Evolutionary conservation across 345 rosid species (phyloP).

Genomic region (Durio zibethinus): DNA sequence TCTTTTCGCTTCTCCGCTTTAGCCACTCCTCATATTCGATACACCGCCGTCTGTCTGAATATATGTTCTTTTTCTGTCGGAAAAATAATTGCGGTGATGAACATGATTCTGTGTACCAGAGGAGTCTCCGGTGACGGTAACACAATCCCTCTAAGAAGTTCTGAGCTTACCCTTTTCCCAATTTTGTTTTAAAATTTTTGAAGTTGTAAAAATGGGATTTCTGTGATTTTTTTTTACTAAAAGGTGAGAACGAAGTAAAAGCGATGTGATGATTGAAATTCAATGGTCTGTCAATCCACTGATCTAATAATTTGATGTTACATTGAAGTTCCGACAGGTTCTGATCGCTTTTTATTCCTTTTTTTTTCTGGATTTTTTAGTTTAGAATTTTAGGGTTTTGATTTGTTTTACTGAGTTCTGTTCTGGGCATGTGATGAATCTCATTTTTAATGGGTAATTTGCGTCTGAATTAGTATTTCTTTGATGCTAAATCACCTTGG

Average conservation of each 20-base stretch:
- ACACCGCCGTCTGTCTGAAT: not conserved
- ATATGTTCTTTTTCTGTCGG: not conserved
- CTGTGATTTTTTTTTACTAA: not conserved
- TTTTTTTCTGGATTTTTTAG: too few relatives aligned
- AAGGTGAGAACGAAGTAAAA: not conserved
- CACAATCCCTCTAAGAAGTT: slow-evolving; percentile 67
- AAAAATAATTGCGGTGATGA: slow-evolving; percentile 30
- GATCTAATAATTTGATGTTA: slow-evolving; percentile 43
- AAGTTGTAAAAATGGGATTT: not conserved
- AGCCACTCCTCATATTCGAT: rapidly evolving
- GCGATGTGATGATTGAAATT: slow-evolving; percentile 50
- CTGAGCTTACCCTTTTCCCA: slow-evolving; percentile 30
- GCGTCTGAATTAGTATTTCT: slow-evolving; percentile 32
- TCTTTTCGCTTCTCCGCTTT: not conserved
- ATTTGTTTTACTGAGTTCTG: not conserved
- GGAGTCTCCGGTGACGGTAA: slow-evolving; percentile 32
- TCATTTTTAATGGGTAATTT: slow-evolving; percentile 45
- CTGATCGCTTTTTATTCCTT: slow-evolving; percentile 33
- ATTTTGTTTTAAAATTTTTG: not conserved
- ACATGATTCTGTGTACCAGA: slow-evolving; percentile 34
- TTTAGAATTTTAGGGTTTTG: not conserved
- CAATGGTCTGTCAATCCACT: slow-evolving; percentile 56
- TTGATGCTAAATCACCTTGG: slow-evolving; percentile 57
- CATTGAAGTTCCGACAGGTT: slow-evolving; percentile 53
- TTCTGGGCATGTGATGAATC: slow-evolving; percentile 32